These are phyloP conservation scores for Bondarzewia mesenterica DNA, from an alignment of 1,284 basidiomycete species.

Conservation along the genomic window DNA sequence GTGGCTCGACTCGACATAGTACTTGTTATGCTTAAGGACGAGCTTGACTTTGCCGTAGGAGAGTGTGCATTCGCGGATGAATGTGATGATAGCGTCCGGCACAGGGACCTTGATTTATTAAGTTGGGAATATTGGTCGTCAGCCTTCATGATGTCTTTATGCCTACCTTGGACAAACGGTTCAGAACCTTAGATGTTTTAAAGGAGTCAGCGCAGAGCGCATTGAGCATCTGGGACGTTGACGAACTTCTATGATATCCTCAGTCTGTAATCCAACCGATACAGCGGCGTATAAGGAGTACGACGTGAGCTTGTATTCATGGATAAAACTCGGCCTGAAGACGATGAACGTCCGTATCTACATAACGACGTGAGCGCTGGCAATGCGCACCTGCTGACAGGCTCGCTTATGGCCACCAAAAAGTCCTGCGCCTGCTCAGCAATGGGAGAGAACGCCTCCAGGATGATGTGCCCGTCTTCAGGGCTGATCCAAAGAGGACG, in stretches of 20 bases:
- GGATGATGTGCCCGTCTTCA: slow-evolving; percentile 88
- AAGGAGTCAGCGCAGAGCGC: slow-evolving; percentile 14
- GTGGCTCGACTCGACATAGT: slow-evolving; percentile 90
- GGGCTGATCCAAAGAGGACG: slow-evolving; percentile 95
- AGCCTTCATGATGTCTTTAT: not conserved
- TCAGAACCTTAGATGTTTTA: slow-evolving; percentile 53
- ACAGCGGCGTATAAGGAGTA: slow-evolving; percentile 98
- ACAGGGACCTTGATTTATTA: slow-evolving; percentile 68
- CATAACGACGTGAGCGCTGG: slow-evolving; percentile 10
- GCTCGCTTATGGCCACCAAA: slow-evolving; percentile 95
- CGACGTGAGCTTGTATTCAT: slow-evolving; percentile 98
- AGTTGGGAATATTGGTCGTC: slow-evolving; percentile 7
- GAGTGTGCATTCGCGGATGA: slow-evolving; percentile 85
- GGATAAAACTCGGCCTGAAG: slow-evolving; percentile 90
- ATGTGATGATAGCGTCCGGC: slow-evolving; percentile 72
- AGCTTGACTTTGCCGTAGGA: slow-evolving; percentile 97
- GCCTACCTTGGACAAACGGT: slow-evolving; percentile 74
- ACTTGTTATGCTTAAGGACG: slow-evolving; percentile 94
- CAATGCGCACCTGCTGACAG: slow-evolving; percentile 84
- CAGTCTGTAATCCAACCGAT: slow-evolving; percentile 94
- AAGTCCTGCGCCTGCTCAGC: slow-evolving; percentile 99
- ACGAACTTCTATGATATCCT: slow-evolving; percentile 96
- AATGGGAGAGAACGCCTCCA: slow-evolving; percentile 94
- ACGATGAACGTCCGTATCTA: slow-evolving; percentile 23
- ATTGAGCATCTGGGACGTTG: slow-evolving; percentile 11